Conservation (phyloP, 495 filamentous ascomycete species). For the Penicillium samsonianum region DNA sequence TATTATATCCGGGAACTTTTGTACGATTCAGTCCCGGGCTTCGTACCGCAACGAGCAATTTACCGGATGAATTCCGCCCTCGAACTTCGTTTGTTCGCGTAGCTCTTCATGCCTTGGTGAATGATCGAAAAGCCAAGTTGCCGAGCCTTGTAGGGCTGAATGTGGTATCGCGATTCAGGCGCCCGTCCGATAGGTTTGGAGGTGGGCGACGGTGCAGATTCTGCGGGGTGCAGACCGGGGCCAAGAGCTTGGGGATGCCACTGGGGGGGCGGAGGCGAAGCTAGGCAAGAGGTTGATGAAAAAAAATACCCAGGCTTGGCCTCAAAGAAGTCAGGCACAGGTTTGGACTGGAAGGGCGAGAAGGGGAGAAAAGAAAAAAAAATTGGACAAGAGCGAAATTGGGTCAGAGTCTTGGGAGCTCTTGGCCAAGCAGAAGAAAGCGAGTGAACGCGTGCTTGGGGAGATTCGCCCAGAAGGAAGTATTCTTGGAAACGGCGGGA, state of each 20-base stretch:
- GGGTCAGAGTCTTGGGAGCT: constrained; percentile 22
- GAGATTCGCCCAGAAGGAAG: constrained; percentile 26
- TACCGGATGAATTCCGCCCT: constrained; percentile 32
- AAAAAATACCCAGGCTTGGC: constrained; percentile 7
- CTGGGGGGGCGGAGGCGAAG: constrained; percentile 6
- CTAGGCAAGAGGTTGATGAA: background rate
- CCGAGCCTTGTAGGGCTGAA: constrained; percentile 28
- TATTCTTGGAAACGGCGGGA: constrained; percentile 27
- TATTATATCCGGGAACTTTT: constrained; percentile 11
- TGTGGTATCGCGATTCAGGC: constrained; percentile 2
- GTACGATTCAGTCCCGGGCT: constrained; percentile 2
- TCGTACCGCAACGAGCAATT: constrained; percentile 19
- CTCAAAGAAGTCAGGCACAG: background rate
- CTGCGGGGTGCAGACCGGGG: constrained; percentile 7
- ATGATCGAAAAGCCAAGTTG: constrained; percentile 6
- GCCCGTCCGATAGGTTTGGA: background rate
- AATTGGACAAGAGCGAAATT: constrained; percentile 23
- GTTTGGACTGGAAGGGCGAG: background rate
- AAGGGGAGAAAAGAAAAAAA: constrained; percentile 22
- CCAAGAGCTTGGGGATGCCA: constrained; percentile 13
- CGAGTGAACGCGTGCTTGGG: constrained; percentile 18
- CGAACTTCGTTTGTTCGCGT: constrained; percentile 20
- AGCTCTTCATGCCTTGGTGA: constrained; percentile 36
- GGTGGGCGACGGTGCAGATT: background rate
- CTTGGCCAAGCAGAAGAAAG: constrained; percentile 23